Evolutionary conservation across 169 alveolate species (phyloP).

Genomic region (Eimeria nieschulzi): DNA sequence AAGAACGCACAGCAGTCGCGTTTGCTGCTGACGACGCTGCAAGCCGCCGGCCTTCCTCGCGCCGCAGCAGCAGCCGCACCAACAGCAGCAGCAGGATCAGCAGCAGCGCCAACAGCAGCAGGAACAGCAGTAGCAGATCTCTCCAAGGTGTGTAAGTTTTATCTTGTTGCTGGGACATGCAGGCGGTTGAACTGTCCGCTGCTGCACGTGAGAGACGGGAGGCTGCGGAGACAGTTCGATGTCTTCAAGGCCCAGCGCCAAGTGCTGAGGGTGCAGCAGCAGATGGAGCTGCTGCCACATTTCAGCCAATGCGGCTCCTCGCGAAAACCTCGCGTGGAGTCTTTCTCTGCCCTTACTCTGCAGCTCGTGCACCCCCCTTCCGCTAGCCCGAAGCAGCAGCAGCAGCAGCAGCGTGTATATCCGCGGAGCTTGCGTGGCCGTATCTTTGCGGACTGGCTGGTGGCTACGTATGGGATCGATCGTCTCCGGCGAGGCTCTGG

Average conservation of each 20-base stretch:
- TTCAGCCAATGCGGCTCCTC: not conserved
- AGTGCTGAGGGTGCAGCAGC: conserved; percentile 57
- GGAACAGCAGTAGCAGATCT: not conserved
- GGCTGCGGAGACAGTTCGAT: conserved; percentile 52
- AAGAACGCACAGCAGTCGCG: conserved; percentile 28
- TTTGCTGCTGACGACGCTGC: not conserved
- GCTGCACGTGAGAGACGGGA: conserved; percentile 36
- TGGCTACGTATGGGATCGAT: conserved; percentile 23
- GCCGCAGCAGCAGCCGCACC: conserved; percentile 8
- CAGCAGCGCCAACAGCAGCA: conserved; percentile 15
- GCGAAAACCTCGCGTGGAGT: not conserved
- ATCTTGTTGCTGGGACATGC: conserved; percentile 38
- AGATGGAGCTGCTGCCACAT: conserved; percentile 5
- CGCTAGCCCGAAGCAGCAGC: conserved; percentile 20
- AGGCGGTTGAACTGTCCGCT: conserved; percentile 46
- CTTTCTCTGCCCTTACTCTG: conserved; percentile 28
- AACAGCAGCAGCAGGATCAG: not conserved
- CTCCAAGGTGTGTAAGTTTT: conserved; percentile 36
- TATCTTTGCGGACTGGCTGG: conserved; percentile 47
- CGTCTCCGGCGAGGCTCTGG: conserved; percentile 36
- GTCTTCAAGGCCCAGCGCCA: conserved; percentile 49
- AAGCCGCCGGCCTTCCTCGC: conserved; percentile 9
- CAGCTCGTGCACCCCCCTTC: not conserved
- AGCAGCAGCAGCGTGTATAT: conserved; percentile 40
- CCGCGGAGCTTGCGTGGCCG: conserved; percentile 40